phyloP scores from a whole-genome alignment of 1,284 basidiomycete species.

The Anthracocystis setariae region DNA sequence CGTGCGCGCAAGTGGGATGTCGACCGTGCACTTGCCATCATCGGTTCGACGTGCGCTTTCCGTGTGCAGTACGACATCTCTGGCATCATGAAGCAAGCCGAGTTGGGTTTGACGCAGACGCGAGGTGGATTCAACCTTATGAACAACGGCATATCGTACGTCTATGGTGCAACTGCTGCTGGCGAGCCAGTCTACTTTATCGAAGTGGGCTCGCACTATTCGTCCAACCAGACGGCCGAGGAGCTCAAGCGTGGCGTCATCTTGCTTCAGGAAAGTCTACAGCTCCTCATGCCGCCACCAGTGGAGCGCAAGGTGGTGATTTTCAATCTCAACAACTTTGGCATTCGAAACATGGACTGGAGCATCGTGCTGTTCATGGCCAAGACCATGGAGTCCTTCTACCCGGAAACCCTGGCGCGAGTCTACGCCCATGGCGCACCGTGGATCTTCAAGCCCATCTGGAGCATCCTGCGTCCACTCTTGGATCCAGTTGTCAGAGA shows the following conservation, averaged over 20 bases:
- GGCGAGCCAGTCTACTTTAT: conserved; percentile 63
- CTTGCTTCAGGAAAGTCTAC: conserved; percentile 51
- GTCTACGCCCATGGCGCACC: conserved; percentile 63
- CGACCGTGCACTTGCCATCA: conserved; percentile 56
- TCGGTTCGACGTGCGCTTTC: conserved; percentile 54
- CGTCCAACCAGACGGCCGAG: conserved; percentile 59
- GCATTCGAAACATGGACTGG: conserved; percentile 64
- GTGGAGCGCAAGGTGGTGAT: conserved; percentile 61
- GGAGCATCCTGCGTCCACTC: conserved; percentile 59
- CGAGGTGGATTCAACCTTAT: conserved; percentile 59
- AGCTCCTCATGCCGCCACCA: conserved; percentile 59
- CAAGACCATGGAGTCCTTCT: conserved; percentile 63
- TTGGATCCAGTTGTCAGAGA: conserved; percentile 63
- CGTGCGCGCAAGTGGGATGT: conserved; percentile 67
- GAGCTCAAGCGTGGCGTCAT: conserved; percentile 61
- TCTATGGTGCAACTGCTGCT: conserved; percentile 45
- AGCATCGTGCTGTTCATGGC: conserved; percentile 63
- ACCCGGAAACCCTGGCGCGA: conserved; percentile 58
- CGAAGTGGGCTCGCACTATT: conserved; percentile 62
- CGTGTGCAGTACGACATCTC: conserved; percentile 54
- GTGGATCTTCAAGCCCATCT: conserved; percentile 65
- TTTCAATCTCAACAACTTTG: conserved; percentile 64
- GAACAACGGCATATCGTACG: conserved; percentile 60
- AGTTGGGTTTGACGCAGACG: conserved; percentile 50
- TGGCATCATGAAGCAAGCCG: conserved; percentile 47